A percentile compares a stretch with the other conserved stretches of the same genome.
Evolutionary conservation across 495 filamentous ascomycete genomes (phyloP).

Genomic region (Aspergillus conjunctus): DNA sequence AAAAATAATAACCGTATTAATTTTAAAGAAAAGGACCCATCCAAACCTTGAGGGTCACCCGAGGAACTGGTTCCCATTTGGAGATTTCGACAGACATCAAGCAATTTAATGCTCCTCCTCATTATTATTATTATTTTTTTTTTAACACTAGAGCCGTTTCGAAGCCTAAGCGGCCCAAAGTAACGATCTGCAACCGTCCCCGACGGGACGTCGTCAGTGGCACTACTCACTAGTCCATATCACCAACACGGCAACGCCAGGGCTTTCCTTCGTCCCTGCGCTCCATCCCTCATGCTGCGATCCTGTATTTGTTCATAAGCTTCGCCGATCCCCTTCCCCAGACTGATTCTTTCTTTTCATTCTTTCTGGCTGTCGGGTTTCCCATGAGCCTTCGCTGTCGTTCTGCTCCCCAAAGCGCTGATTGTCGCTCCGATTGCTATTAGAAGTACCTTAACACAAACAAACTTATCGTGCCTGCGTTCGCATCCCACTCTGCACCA

Average conservation of each 20-base stretch:
- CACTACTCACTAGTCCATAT: constrained; percentile 33
- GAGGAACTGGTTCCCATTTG: constrained; percentile 46
- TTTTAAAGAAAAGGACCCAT: constrained; percentile 28
- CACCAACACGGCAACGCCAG: constrained; percentile 35
- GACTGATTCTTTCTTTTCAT: constrained; percentile 36
- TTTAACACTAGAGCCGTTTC: constrained; percentile 32
- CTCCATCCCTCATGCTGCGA: constrained; percentile 33
- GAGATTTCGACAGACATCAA: constrained; percentile 34
- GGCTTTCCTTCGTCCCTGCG: constrained; percentile 35
- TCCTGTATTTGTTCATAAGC: constrained; percentile 64
- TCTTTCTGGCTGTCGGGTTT: constrained; percentile 39
- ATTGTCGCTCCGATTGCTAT: constrained; percentile 20
- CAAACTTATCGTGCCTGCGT: constrained; percentile 19
- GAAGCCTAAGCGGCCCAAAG: constrained; percentile 34
- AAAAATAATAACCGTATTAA: constrained; percentile 17
- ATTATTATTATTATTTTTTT: constrained; percentile 17
- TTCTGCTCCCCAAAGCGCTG: constrained; percentile 7
- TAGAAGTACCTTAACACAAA: constrained; percentile 26
- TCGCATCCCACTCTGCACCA: constrained; percentile 12
- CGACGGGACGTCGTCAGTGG: constrained; percentile 53
- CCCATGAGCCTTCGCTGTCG: constrained; percentile 15
- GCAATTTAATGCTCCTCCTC: constrained; percentile 21
- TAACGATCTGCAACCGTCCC: constrained; percentile 51
- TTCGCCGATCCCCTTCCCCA: constrained; percentile 69
- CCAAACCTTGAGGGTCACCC: constrained; percentile 34